Conservation (phyloP, 1,139 yeast species). For the Yamadazyma dushanensis region DNA sequence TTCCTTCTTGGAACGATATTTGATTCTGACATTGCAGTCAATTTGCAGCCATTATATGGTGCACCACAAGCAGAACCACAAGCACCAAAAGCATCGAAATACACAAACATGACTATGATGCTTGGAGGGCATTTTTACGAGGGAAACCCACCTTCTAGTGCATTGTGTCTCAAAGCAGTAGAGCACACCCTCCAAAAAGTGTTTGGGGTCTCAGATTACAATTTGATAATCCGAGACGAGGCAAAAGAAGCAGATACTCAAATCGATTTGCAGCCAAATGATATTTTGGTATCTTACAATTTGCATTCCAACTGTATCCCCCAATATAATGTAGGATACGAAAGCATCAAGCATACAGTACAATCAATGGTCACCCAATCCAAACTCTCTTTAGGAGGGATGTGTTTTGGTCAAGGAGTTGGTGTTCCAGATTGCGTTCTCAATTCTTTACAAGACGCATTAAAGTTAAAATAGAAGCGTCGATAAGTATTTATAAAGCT, state of each 20-base stretch:
- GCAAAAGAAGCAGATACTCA: slow-evolving; percentile 21
- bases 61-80: not conserved
- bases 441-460: slow-evolving; percentile 61
- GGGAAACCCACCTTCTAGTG: slow-evolving; percentile 43
- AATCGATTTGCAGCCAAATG: slow-evolving; percentile 25
- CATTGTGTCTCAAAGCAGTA: slow-evolving; percentile 44
- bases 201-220: slow-evolving; percentile 41
- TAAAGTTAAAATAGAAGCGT: slow-evolving; percentile 11
- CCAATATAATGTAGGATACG: slow-evolving; percentile 75
- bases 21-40: slow-evolving; percentile 65
- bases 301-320: slow-evolving; percentile 69
- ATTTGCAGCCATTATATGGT: slow-evolving; percentile 6
- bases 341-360: slow-evolving; percentile 38
- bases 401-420: slow-evolving; percentile 77
- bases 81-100: slow-evolving; percentile 16
- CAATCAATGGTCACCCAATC: slow-evolving; percentile 21
- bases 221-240: slow-evolving; percentile 30
- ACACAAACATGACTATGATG: slow-evolving; percentile 81
- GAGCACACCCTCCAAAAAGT: slow-evolving; percentile 50
- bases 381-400: slow-evolving; percentile 69
- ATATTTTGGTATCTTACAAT: slow-evolving; percentile 36
- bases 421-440: slow-evolving; percentile 89
- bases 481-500: not conserved
- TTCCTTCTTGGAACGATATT: slow-evolving; percentile 82
- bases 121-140: slow-evolving; percentile 66